Evolutionary conservation across 2,329 filamentous ascomycete species (phyloP).

Genomic region (Rosellinia necatrix): DNA sequence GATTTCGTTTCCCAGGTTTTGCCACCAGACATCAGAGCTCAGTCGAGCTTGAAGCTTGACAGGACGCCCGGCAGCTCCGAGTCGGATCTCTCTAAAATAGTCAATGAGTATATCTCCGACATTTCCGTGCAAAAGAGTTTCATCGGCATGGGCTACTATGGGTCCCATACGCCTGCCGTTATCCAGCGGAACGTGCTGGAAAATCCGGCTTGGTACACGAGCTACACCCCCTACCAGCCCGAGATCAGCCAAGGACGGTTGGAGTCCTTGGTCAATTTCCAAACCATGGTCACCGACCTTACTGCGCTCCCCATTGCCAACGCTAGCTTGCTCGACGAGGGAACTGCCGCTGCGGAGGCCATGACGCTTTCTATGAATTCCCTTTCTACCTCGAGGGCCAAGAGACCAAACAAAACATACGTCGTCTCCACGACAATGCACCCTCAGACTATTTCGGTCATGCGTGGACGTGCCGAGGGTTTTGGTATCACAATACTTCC

Average conservation of each 20-base stretch:
- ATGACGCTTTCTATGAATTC: constrained; percentile 90
- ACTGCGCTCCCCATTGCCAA: constrained; percentile 88
- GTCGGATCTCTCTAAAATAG: constrained; percentile 52
- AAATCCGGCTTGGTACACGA: constrained; percentile 96
- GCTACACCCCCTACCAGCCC: constrained; percentile 95
- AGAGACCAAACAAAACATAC: constrained; percentile 76
- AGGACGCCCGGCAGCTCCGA: constrained; percentile 59
- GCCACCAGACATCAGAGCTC: constrained; percentile 76
- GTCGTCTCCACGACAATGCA: constrained; percentile 83
- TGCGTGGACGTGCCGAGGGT: constrained; percentile 85
- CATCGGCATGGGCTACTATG: constrained; percentile 88
- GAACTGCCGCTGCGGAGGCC: constrained; percentile 90
- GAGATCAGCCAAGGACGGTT: constrained; percentile 95
- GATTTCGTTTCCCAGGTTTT: constrained; percentile 85
- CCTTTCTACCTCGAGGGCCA: constrained; percentile 72
- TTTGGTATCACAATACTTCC: constrained; percentile 82
- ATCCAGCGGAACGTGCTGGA: constrained; percentile 93
- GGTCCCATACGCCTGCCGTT: constrained; percentile 82
- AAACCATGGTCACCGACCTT: constrained; percentile 88
- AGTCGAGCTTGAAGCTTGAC: constrained; percentile 63
- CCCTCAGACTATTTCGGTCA: constrained; percentile 82
- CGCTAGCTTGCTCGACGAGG: constrained; percentile 87
- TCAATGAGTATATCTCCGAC: constrained; percentile 45
- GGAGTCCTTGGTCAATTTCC: constrained; percentile 92
- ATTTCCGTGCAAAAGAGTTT: constrained; percentile 55